phyloP scores from a whole-genome alignment of 768 basidiomycete genomes.

The Mycena metata region DNA sequence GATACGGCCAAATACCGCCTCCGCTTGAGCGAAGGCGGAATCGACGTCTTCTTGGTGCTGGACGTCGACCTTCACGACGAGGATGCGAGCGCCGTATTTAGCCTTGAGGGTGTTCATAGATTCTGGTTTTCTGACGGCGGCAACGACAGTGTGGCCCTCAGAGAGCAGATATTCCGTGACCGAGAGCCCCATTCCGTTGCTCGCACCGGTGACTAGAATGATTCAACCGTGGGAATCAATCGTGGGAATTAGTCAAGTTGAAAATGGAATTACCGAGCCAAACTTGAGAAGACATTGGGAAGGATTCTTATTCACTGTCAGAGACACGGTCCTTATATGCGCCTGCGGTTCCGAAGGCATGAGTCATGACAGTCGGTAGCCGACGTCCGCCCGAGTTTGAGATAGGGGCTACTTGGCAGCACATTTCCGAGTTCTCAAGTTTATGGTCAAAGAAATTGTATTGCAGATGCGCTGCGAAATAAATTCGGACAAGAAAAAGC shows the following conservation, averaged over 20 bases:
- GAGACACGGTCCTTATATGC: not conserved
- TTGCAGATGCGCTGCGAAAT: no score
- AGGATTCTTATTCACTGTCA: not conserved
- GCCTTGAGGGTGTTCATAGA: slow-evolving; percentile 14
- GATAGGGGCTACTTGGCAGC: no score
- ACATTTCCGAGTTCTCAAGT: no score
- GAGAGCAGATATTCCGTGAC: slow-evolving; percentile 18
- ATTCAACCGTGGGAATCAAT: slow-evolving; percentile 15
- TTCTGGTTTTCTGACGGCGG: slow-evolving; percentile 18
- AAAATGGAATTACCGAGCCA: slow-evolving; percentile 15
- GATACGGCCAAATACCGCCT: slow-evolving; percentile 12
- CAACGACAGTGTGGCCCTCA: slow-evolving; percentile 16
- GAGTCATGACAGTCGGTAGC: not conserved
- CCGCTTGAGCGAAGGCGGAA: slow-evolving; percentile 2
- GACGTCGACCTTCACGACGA: slow-evolving; percentile 25
- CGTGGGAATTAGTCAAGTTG: not conserved
- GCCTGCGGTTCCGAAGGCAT: not conserved
- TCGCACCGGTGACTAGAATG: slow-evolving; percentile 22
- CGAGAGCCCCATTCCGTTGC: slow-evolving; percentile 31
- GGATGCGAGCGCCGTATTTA: slow-evolving; percentile 1
- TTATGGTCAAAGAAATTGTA: no score
- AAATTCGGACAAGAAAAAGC: no score
- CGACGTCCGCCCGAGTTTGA: no score
- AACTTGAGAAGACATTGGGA: slow-evolving; percentile 12
- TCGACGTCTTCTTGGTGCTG: slow-evolving; percentile 26